Evolutionary conservation across 495 filamentous ascomycete species (phyloP).

Genomic region (Neurospora sp.): DNA sequence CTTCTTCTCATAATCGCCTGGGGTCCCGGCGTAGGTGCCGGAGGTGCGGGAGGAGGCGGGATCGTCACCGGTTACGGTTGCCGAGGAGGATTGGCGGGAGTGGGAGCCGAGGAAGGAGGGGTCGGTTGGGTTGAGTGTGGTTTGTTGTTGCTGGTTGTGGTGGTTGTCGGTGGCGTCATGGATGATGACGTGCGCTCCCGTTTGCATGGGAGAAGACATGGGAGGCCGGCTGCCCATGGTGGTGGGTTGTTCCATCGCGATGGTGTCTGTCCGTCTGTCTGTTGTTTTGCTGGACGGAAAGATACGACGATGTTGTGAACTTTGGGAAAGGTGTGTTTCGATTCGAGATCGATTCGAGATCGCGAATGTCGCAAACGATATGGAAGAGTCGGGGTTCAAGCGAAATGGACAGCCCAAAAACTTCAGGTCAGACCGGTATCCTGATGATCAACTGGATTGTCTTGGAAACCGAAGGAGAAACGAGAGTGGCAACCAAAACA

Average conservation of each 20-base stretch:
- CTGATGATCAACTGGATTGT: neutral
- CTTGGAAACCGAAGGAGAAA: neutral
- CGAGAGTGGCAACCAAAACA: neutral
- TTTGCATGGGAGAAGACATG: too few relatives aligned
- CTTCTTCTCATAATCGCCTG: neutral
- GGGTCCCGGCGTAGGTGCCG: neutral
- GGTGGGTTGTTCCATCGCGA: neutral
- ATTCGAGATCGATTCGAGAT: neutral
- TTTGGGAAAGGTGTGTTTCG: neutral
- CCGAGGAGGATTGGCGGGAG: neutral
- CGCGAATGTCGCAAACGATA: neutral
- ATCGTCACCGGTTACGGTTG: neutral
- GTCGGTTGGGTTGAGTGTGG: neutral
- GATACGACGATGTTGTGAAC: neutral
- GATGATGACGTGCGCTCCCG: neutral
- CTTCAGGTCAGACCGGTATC: neutral
- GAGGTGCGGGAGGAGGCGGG: neutral
- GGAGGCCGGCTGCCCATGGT: neutral
- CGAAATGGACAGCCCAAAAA: neutral
- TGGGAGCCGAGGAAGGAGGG: neutral
- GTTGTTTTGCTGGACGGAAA: neutral
- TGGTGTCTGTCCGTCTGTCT: neutral
- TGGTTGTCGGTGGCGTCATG: neutral
- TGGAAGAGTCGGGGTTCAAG: neutral
- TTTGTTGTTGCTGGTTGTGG: neutral